Percentiles rank a stretch among this genome's conserved stretches.
These are phyloP conservation scores for Pythium aquatile DNA, from an alignment of 352 stramenopile species.

Conservation along the genomic window DNA sequence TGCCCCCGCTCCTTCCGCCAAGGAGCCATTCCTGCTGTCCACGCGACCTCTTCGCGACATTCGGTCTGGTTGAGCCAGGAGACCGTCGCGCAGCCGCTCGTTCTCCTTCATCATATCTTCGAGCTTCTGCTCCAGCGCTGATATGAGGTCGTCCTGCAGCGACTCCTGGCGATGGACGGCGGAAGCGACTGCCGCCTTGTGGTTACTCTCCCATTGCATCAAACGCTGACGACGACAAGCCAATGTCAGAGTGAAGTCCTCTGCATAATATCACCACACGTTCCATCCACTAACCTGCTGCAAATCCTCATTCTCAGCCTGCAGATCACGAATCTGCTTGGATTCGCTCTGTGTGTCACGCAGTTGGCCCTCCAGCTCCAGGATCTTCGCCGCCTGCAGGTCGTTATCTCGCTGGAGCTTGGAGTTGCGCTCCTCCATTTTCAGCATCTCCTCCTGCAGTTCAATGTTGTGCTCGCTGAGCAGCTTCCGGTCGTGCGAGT, in stretches of 20 bases:
- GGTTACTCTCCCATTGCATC: constrained; percentile 58
- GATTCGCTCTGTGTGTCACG: constrained; percentile 42
- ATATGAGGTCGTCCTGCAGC: constrained; percentile 37
- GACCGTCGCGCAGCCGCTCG: constrained; percentile 10
- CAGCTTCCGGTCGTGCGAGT: constrained; percentile 74
- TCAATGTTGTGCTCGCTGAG: constrained; percentile 82
- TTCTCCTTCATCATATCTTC: constrained; percentile 35
- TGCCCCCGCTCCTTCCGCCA: neutral
- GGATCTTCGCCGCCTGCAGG: constrained; percentile 49
- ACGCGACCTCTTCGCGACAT: constrained; percentile 6
- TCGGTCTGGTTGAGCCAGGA: neutral
- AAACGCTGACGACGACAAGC: constrained; percentile 31
- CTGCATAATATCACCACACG: too few species aligned
- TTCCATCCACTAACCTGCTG: constrained; percentile 30
- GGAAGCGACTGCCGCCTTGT: constrained; percentile 44
- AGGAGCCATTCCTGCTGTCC: constrained; percentile 3
- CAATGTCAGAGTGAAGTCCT: too few species aligned
- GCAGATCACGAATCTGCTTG: constrained; percentile 36
- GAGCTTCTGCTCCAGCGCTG: constrained; percentile 40
- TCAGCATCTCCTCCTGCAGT: constrained; percentile 51
- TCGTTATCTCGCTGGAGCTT: constrained; percentile 57
- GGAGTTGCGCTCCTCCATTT: constrained; percentile 47
- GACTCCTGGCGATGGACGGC: constrained; percentile 46
- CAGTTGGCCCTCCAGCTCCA: constrained; percentile 63
- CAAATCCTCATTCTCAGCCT: constrained; percentile 42